Percentiles rank a stretch among this genome's conserved stretches.
These are phyloP conservation scores for Tolypocladium sp. DNA, from an alignment of 2,329 filamentous ascomycete species.

Conservation along the genomic window DNA sequence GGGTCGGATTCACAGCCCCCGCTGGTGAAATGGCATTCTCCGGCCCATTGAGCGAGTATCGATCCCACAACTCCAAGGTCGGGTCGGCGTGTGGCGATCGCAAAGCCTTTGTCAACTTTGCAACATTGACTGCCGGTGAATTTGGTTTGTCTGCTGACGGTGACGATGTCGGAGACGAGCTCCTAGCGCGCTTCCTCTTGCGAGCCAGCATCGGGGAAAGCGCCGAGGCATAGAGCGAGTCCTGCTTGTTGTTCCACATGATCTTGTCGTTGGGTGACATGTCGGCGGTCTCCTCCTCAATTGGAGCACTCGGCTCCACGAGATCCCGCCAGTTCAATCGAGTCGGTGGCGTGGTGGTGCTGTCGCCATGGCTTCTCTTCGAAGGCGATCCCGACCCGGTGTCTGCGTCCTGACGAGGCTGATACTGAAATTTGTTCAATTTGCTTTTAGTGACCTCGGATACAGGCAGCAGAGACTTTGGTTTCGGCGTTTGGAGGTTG, in stretches of 20 bases:
- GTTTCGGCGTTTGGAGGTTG: conserved; percentile 21
- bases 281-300: conserved; percentile 34
- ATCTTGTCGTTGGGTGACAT: conserved; percentile 53
- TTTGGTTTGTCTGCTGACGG: conserved; percentile 41
- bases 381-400: background rate
- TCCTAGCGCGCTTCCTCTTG: conserved; percentile 58
- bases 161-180: conserved; percentile 65
- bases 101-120: conserved; percentile 47
- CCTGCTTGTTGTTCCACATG: conserved; percentile 47
- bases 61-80: conserved; percentile 68
- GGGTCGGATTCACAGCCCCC: conserved; percentile 43
- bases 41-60: conserved; percentile 46
- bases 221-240: conserved; percentile 27
- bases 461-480: conserved; percentile 35
- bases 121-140: conserved; percentile 44
- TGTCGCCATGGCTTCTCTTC: conserved; percentile 11
- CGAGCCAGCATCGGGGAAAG: conserved; percentile 40
- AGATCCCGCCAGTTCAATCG: conserved; percentile 51
- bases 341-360: conserved; percentile 35
- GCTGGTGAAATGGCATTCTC: conserved; percentile 31
- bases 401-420: conserved; percentile 12
- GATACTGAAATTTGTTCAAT: conserved; percentile 45
- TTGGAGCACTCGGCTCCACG: conserved; percentile 33
- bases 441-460: conserved; percentile 53
- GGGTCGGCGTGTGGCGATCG: conserved; percentile 64